Evolutionary conservation across 2,329 filamentous ascomycete genomes (phyloP).

Genomic region (Hortaea werneckii): DNA sequence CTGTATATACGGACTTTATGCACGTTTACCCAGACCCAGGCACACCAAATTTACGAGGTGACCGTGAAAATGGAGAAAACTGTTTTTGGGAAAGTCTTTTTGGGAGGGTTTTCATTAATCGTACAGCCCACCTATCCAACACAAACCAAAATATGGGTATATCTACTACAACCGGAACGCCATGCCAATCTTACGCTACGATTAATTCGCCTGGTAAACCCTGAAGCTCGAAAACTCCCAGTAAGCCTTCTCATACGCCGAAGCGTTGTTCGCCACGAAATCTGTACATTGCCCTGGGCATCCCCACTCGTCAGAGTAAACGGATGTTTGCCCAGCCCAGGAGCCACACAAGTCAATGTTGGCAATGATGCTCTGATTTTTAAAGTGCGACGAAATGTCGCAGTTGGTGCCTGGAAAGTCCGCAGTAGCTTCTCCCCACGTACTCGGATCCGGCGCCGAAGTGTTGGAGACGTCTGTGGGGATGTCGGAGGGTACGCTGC

Average conservation of each 20-base stretch:
- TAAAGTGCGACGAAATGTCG: conserved; percentile 27
- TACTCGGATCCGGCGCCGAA: conserved; percentile 45
- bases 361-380: conserved; percentile 27
- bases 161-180: background rate
- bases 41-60: no score
- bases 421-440: conserved; percentile 52
- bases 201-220: conserved; percentile 21
- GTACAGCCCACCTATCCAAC: no score
- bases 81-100: no score
- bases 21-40: no score
- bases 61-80: no score
- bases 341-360: conserved; percentile 30
- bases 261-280: conserved; percentile 23
- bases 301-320: conserved; percentile 17
- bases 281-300: conserved; percentile 24
- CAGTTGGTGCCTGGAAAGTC: conserved; percentile 46
- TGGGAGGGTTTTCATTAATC: no score
- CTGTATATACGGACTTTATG: no score
- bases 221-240: conserved; percentile 28
- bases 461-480: conserved; percentile 17
- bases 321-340: conserved; percentile 21
- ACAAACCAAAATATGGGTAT: background rate
- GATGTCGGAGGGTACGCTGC: conserved; percentile 31
- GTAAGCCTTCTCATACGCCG: conserved; percentile 26
- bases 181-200: background rate